Evolutionary conservation across 2,329 filamentous ascomycete genomes (phyloP).

Genomic region (Pyricularia pennisetigena): DNA sequence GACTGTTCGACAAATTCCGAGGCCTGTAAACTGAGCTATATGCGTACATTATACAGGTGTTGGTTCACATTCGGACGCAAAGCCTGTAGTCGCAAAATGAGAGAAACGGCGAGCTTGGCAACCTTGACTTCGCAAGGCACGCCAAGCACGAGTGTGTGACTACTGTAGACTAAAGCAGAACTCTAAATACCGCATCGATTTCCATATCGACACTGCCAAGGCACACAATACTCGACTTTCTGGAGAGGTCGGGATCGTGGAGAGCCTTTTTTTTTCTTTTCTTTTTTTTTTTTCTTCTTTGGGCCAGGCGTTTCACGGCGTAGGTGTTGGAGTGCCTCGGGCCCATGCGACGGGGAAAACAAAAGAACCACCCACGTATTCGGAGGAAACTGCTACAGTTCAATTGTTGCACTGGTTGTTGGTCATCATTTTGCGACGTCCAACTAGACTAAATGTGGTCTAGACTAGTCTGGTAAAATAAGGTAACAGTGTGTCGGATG

Average conservation of each 20-base stretch:
- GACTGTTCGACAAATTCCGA: not conserved
- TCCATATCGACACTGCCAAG: not conserved
- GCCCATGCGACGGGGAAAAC: not conserved
- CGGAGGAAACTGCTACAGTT: not conserved
- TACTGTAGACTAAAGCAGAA: not conserved
- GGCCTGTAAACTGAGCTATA: too few species aligned
- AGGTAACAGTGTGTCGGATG: too few species aligned
- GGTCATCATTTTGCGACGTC: too few species aligned
- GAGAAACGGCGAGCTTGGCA: not conserved
- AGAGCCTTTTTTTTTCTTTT: not conserved
- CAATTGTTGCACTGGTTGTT: too few species aligned
- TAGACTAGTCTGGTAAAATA: too few species aligned
- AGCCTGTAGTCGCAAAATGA: not conserved
- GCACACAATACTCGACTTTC: not conserved
- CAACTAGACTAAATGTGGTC: too few species aligned
- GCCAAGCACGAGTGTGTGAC: not conserved
- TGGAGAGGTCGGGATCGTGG: not conserved
- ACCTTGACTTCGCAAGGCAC: not conserved
- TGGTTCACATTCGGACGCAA: not conserved
- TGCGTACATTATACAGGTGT: not conserved
- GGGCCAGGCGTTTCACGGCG: too few species aligned
- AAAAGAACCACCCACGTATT: too few species aligned
- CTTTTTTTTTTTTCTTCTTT: too few species aligned
- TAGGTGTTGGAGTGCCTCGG: not conserved
- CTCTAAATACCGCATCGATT: not conserved